These are phyloP conservation scores for Collybia nuda DNA, from an alignment of 768 basidiomycete species.

Conservation along the genomic window DNA sequence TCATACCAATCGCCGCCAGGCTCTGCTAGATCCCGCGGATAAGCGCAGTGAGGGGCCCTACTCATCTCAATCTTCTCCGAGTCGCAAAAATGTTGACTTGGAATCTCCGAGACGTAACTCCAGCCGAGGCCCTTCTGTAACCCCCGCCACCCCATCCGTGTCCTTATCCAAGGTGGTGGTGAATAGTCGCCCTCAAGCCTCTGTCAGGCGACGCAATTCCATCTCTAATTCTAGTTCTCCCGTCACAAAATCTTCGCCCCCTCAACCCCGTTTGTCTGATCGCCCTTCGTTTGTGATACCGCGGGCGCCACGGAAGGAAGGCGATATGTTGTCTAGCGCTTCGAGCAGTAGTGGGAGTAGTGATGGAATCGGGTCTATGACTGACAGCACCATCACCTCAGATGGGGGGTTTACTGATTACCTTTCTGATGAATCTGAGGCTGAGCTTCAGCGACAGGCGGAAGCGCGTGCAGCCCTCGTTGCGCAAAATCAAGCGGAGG, in stretches of 20 bases:
- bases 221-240: slow-evolving; percentile 18
- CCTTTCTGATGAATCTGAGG: slow-evolving; percentile 90
- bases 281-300: slow-evolving; percentile 28
- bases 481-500: slow-evolving; percentile 80
- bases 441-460: slow-evolving; percentile 82
- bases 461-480: slow-evolving; percentile 75
- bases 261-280: slow-evolving; percentile 20
- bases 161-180: slow-evolving; percentile 37
- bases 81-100: slow-evolving; percentile 58
- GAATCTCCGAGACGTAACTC: slow-evolving; percentile 50
- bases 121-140: slow-evolving; percentile 42
- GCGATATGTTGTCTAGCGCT: slow-evolving; percentile 38
- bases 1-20: slow-evolving; percentile 47
- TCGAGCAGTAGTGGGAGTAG: slow-evolving; percentile 66
- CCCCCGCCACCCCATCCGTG: slow-evolving; percentile 39
- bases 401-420: slow-evolving; percentile 91
- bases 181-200: slow-evolving; percentile 27
- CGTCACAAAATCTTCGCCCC: slow-evolving; percentile 14
- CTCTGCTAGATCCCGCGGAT: slow-evolving; percentile 28
- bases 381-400: slow-evolving; percentile 78
- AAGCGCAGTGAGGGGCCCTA: slow-evolving; percentile 45
- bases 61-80: slow-evolving; percentile 60
- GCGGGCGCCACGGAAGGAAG: slow-evolving; percentile 29
- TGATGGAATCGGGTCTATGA: slow-evolving; percentile 60
- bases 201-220: slow-evolving; percentile 28